A percentile compares a stretch with the other conserved stretches of the same genome.
phyloP scores from a whole-genome alignment of 805 yeast species.

The Candida endomychidarum region DNA sequence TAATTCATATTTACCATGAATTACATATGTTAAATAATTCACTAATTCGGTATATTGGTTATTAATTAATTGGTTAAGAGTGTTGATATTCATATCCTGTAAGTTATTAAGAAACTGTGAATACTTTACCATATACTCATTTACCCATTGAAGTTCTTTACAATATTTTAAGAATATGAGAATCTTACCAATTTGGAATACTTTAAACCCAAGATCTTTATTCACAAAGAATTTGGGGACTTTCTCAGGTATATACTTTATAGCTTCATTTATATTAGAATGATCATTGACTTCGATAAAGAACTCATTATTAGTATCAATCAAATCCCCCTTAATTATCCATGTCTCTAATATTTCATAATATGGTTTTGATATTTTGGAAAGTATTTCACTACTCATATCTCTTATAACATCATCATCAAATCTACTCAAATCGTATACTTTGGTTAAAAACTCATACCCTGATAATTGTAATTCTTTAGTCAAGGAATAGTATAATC shows the following conservation, averaged over 20 bases:
- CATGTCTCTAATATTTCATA: constrained; percentile 59
- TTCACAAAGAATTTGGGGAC: constrained; percentile 47
- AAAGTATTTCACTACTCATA: constrained; percentile 45
- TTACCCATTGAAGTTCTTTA: constrained; percentile 66
- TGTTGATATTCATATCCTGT: constrained; percentile 32
- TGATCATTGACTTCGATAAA: constrained; percentile 45
- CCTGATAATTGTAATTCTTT: constrained; percentile 38
- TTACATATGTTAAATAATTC: constrained; percentile 47
- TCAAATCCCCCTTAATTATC: constrained; percentile 66
- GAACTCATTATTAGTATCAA: constrained; percentile 58
- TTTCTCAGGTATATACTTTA: constrained; percentile 29
- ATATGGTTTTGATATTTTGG: constrained; percentile 56
- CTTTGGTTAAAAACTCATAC: constrained; percentile 52
- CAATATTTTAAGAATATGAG: constrained; percentile 65
- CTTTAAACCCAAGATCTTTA: constrained; percentile 38
- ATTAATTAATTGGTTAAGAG: constrained; percentile 32
- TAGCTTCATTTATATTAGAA: constrained; percentile 33
- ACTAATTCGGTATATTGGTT: constrained; percentile 54
- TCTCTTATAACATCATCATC: constrained; percentile 60
- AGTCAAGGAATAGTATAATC: constrained; percentile 53
- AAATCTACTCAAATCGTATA: constrained; percentile 51
- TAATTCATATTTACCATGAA: constrained; percentile 50
- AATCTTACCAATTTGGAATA: constrained; percentile 72
- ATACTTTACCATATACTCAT: constrained; percentile 38
- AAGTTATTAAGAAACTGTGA: constrained; percentile 29